These are phyloP conservation scores for Alternaria gaisen DNA, from an alignment of 2,329 filamentous ascomycete species.

Conservation along the genomic window DNA sequence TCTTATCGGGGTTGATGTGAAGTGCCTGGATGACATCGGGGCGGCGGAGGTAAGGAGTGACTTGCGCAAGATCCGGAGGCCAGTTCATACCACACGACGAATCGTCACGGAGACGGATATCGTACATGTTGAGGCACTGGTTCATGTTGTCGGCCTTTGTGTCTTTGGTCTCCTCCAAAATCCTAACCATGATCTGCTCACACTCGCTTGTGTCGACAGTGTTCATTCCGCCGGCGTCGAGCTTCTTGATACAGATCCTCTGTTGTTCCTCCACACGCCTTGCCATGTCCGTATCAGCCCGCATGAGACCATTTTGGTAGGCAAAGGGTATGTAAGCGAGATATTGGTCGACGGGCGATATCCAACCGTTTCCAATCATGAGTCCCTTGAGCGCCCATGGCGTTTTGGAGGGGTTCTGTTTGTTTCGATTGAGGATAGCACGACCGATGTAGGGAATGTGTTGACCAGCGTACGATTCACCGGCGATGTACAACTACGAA, in stretches of 20 bases:
- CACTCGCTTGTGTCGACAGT: conserved; percentile 75
- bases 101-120: conserved; percentile 82
- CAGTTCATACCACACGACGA: conserved; percentile 96
- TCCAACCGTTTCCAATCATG: conserved; percentile 97
- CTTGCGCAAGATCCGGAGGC: conserved; percentile 82
- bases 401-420: conserved; percentile 54
- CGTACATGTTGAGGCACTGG: conserved; percentile 94
- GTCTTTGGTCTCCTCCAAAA: conserved; percentile 72
- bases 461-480: conserved; percentile 96
- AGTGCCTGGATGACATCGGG: conserved; percentile 81
- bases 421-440: conserved; percentile 88
- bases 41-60: conserved; percentile 86
- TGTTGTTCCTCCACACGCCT: conserved; percentile 74
- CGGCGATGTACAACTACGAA: conserved; percentile 84
- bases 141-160: conserved; percentile 60
- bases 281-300: conserved; percentile 70
- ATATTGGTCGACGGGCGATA: conserved; percentile 90
- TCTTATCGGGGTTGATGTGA: conserved; percentile 82
- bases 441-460: conserved; percentile 97
- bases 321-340: conserved; percentile 83
- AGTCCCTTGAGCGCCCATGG: conserved; percentile 84
- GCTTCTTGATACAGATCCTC: conserved; percentile 69
- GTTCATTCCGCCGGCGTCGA: conserved; percentile 67
- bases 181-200: conserved; percentile 77
- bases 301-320: conserved; percentile 77